A percentile compares a stretch with the other conserved stretches of the same genome.
These are phyloP conservation scores for Psilocybe sp. DNA, from an alignment of 768 basidiomycete genomes.

Conservation along the genomic window DNA sequence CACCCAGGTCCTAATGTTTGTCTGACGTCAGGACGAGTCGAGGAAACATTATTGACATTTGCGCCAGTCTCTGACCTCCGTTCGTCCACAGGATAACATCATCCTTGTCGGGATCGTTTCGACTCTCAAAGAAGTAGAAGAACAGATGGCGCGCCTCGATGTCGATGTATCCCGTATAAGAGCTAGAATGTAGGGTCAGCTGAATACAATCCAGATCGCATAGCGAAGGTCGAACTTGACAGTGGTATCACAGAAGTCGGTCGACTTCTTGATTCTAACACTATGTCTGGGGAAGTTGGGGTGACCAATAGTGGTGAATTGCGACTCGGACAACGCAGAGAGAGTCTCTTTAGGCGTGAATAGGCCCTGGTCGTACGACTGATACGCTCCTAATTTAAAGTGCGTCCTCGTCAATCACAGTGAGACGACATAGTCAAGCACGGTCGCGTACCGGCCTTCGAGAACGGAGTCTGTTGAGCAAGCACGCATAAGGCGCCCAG, in stretches of 20 bases:
- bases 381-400: background rate
- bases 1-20: conserved; percentile 32
- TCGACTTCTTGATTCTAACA: conserved; percentile 58
- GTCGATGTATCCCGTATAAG: conserved; percentile 69
- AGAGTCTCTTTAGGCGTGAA: conserved; percentile 33
- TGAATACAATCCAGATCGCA: too few species aligned
- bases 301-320: conserved; percentile 39
- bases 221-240: conserved; percentile 38
- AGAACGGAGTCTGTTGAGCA: too few species aligned
- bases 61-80: conserved; percentile 34
- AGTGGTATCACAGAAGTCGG: conserved; percentile 53
- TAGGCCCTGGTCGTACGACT: conserved; percentile 10
- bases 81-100: conserved; percentile 60
- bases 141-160: conserved; percentile 61
- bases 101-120: conserved; percentile 56
- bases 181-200: conserved; percentile 24
- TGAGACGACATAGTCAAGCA: background rate
- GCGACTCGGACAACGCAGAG: conserved; percentile 26
- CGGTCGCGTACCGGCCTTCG: background rate
- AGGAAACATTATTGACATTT: too few species aligned
- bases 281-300: conserved; percentile 50
- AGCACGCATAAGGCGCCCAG: too few species aligned
- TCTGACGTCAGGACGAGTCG: background rate
- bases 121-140: conserved; percentile 79
- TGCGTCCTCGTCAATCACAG: background rate